A percentile compares a stretch with the other conserved stretches of the same genome.
These are phyloP conservation scores for Lactarius akahatsu DNA, from an alignment of 768 basidiomycete species.

Conservation along the genomic window DNA sequence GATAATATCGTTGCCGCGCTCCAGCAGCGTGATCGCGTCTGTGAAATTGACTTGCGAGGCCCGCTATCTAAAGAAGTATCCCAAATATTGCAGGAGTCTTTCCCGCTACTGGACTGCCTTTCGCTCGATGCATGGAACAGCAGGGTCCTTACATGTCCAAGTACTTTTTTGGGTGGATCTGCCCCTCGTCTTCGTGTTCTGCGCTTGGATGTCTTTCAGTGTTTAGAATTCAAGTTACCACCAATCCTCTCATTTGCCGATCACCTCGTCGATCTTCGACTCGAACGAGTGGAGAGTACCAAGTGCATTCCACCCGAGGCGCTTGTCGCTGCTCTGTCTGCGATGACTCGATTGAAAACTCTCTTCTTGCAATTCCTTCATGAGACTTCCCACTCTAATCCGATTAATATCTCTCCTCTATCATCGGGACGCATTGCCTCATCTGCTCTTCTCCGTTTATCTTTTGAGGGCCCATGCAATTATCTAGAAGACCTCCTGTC, in stretches of 20 bases:
- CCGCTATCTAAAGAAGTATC: not conserved
- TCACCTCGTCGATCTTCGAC: conserved; percentile 2
- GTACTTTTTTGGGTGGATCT: not conserved
- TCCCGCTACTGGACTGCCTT: conserved; percentile 3
- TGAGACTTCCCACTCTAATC: no score
- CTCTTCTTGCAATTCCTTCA: not conserved
- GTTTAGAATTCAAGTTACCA: not conserved
- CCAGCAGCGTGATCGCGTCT: conserved; percentile 5
- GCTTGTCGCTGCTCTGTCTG: conserved; percentile 1
- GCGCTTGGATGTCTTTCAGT: not conserved
- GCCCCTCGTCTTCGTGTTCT: not conserved
- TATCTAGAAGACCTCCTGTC: not conserved
- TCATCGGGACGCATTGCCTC: no score
- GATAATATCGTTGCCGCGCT: conserved; percentile 3
- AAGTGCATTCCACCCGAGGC: not conserved
- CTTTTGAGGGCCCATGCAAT: not conserved
- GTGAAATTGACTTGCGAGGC: not conserved
- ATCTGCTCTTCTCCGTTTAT: not conserved
- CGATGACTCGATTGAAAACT: not conserved
- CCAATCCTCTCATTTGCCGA: not conserved
- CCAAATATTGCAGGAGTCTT: not conserved
- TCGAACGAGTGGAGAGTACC: not conserved
- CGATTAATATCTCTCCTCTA: not conserved
- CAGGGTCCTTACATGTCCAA: not conserved
- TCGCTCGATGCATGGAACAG: not conserved